Base-by-base conservation (phyloP, 768 basidiomycete genomes). In the Leccinum boreale region DNA sequence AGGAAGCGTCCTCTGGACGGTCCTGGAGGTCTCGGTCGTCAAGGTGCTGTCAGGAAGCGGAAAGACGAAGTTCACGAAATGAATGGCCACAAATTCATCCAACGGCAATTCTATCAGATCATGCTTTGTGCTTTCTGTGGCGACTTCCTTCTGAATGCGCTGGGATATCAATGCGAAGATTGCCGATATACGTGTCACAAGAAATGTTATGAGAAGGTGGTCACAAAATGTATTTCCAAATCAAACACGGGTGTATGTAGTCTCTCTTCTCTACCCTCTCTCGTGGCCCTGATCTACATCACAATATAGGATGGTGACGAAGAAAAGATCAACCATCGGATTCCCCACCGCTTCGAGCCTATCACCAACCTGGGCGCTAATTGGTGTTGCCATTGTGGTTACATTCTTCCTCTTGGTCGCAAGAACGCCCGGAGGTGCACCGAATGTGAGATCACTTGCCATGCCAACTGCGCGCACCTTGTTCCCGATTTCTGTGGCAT, bases 351-450 rank as follows among this genome's bases (percentile, higher is more conserved):
- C 21, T 99, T 99, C 77, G 93, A 95, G 65, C 87, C 95, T 17
- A 85, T 97, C 67, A 98, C 94, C 60, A 98, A 97, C 74, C 88
- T 98, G 56, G 92, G 94, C 46, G 92, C 97, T 17, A 98, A 96
- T 68, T 99, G 97, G 97, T 99, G 97, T 74, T 99, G 97, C 72
- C 97, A 99, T 73, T 99, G 97, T 71, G 97, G 97, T 61, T 97
- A 95, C 68, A 95, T 99, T 84, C 83, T 97, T 24, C 95, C 97
- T 55, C 83, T 98, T 50, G 96, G 96, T 52, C 87, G 95, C 63
- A 98, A 98, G 80, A 96, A 98, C 72, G 90, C 96, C 21, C 86
- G 94, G 56, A 90, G 90, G 74, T 99, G 97, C 72, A 87, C 92
- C 0, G 96, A 98, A 73, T 99, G 97, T 75, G 86, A 89, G 67